Evolutionary conservation across 352 stramenopile species (phyloP), one percentile per base, ranked within the genome.

Genomic region (Phytophthora idaei): DNA sequence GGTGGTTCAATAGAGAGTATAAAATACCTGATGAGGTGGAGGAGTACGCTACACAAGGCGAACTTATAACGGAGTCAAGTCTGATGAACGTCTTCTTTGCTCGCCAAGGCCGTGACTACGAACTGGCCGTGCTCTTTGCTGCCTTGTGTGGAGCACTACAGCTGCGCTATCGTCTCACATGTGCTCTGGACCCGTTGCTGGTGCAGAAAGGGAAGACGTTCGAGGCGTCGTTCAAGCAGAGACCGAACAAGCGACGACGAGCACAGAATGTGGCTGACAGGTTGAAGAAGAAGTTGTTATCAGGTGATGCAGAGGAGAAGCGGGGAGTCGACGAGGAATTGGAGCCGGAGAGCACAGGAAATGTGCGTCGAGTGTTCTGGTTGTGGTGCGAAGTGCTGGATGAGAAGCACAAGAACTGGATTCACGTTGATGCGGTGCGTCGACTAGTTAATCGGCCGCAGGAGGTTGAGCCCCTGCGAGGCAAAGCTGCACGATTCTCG

Each of bases 321-420:
- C 31, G 57, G 31, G 58, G 53, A 54, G 37, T 50, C 27, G 54
- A 69, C 1, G 36, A 59, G 31, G 36, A 71, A 47, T 27, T 52
- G 46, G 34, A 62, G 27, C 34, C 36, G 8, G 57, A 62, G 12
- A 64, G 41, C 42, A 29, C 9, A 9, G 44, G 36, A 0, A 48
- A 15, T 17, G 29, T 58, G 3, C 52, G 49, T 39, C 61, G 77
- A 53, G 69, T 67, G 42, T 71, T 77, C 41, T 92, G 83, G 78
- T 48, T 80, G 12, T 95, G 87, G 87, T 79, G 65, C 17, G 87
- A 95, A 37, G 82, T 93, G n/a, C 69, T 80, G 5, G 81, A 92
- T 46, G 61, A 74, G 21, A 76, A 81, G 32, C 75, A 31, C 1
- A 71, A 73, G 17, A 65, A 17, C 5, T 96, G 88, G 88, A 58